phyloP scores from a whole-genome alignment of 2,329 filamentous ascomycete species.

The Sarocladium oryzae region DNA sequence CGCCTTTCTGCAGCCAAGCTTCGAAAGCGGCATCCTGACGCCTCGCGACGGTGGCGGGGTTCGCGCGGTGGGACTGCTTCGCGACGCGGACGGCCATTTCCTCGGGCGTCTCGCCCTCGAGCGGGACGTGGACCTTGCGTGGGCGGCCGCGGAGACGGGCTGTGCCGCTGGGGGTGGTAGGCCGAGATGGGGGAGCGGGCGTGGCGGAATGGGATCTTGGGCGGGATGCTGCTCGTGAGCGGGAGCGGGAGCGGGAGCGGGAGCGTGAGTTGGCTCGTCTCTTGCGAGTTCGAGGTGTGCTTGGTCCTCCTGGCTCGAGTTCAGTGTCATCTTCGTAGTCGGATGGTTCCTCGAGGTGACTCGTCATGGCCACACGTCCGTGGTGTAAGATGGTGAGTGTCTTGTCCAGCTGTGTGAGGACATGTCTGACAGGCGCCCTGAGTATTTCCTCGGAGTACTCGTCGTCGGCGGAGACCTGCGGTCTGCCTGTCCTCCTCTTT shows the following conservation, averaged over 20 bases:
- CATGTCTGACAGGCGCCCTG: slow-evolving; percentile 61
- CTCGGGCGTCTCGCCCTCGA: slow-evolving; percentile 37
- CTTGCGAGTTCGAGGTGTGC: background rate
- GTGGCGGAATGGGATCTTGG: background rate
- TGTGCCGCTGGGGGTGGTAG: slow-evolving; percentile 10
- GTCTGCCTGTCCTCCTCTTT: slow-evolving; percentile 27
- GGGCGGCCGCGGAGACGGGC: slow-evolving; percentile 29
- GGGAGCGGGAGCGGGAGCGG: background rate
- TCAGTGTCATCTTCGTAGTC: slow-evolving; percentile 22
- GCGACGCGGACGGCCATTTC: slow-evolving; percentile 44
- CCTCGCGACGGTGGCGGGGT: slow-evolving; percentile 20
- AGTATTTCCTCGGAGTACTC: slow-evolving; percentile 58
- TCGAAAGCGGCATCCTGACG: slow-evolving; percentile 25
- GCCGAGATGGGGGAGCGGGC: slow-evolving; percentile 11
- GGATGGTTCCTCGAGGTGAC: slow-evolving; percentile 31
- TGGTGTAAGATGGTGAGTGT: slow-evolving; percentile 67
- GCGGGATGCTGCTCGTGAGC: background rate
- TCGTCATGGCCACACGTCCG: slow-evolving; percentile 45
- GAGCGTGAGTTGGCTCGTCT: background rate
- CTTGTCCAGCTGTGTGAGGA: slow-evolving; percentile 62
- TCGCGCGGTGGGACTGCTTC: slow-evolving; percentile 27
- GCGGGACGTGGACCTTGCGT: slow-evolving; percentile 30
- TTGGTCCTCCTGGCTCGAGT: background rate
- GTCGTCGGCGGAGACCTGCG: slow-evolving; percentile 59
- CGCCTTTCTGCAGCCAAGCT: slow-evolving; percentile 25